A percentile compares a stretch with the other conserved stretches of the same genome.
phyloP scores from a whole-genome alignment of 2,329 filamentous ascomycete species.

The Mollisia scopiformis region DNA sequence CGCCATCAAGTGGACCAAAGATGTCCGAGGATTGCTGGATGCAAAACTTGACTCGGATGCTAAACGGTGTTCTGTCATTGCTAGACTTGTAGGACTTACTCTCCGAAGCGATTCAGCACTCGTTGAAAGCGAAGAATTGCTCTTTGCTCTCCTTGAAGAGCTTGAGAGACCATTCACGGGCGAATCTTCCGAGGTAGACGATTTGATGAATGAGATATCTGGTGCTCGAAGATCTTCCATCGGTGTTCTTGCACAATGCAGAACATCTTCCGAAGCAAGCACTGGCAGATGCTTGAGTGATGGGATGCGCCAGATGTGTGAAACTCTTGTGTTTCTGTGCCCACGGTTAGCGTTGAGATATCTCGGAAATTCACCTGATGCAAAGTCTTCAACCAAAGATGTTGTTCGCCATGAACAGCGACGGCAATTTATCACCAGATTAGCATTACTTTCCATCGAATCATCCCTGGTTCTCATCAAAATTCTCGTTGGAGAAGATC shows the following conservation, averaged over 20 bases:
- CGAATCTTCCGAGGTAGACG: conserved; percentile 61
- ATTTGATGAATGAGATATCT: conserved; percentile 60
- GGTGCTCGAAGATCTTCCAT: conserved; percentile 57
- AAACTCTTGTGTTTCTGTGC: conserved; percentile 59
- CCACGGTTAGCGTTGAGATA: conserved; percentile 64
- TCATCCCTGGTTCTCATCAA: conserved; percentile 61
- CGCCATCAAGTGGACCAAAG: conserved; percentile 58
- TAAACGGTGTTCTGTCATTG: conserved; percentile 51
- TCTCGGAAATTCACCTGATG: conserved; percentile 59
- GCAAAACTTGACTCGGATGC: conserved; percentile 31
- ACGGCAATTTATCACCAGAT: conserved; percentile 48
- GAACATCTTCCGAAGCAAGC: conserved; percentile 10
- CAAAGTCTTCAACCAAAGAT: conserved; percentile 57
- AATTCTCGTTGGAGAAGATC: conserved; percentile 49
- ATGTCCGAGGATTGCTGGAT: conserved; percentile 38
- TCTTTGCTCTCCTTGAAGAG: conserved; percentile 53
- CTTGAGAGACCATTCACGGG: conserved; percentile 64
- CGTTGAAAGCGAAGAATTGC: conserved; percentile 43
- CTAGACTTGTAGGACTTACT: conserved; percentile 57
- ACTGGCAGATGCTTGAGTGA: conserved; percentile 11
- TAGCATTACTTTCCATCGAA: conserved; percentile 61
- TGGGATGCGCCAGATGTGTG: conserved; percentile 46
- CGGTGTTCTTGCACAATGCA: conserved; percentile 43
- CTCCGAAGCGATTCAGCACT: conserved; percentile 49
- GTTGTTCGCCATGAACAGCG: conserved; percentile 64